phyloP scores from a whole-genome alignment of 768 basidiomycete genomes.

The Leccinum truebloodii region DNA sequence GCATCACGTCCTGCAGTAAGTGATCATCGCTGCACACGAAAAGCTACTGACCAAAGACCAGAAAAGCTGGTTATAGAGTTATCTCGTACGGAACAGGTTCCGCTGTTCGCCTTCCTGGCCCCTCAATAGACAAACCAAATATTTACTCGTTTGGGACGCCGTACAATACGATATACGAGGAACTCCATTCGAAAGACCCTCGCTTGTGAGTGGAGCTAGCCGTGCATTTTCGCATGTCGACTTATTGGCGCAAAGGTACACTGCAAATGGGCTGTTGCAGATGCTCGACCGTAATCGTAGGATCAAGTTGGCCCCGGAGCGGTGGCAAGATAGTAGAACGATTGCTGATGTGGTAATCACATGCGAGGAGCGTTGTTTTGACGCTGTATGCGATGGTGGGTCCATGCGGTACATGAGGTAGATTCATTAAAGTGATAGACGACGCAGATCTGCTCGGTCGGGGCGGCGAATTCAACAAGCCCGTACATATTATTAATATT shows the following conservation, averaged over 20 bases:
- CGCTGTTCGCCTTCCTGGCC: conserved; percentile 92
- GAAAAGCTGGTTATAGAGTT: conserved; percentile 89
- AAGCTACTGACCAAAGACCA: conserved; percentile 34
- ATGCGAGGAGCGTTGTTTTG: conserved; percentile 98
- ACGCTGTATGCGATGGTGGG: conserved; percentile 96
- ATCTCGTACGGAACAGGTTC: conserved; percentile 97
- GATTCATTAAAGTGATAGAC: conserved; percentile 14
- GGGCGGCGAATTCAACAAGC: conserved; percentile 90
- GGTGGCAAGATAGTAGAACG: conserved; percentile 91
- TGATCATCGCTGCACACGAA: conserved; percentile 14
- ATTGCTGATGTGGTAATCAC: conserved; percentile 98
- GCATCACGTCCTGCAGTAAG: conserved; percentile 86
- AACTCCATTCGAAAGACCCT: conserved; percentile 79
- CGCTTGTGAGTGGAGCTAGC: conserved; percentile 60
- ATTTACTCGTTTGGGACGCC: conserved; percentile 97
- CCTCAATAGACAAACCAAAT: conserved; percentile 96
- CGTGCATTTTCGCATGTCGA: conserved; percentile 6
- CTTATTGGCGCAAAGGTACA: conserved; percentile 59
- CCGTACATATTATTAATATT: conserved; percentile 95
- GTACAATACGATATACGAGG: conserved; percentile 93
- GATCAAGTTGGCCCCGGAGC: conserved; percentile 90
- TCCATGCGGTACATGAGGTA: conserved; percentile 15
- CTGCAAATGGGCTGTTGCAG: conserved; percentile 87
- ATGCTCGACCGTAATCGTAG: conserved; percentile 97
- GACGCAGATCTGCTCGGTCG: conserved; percentile 74